These are phyloP conservation scores for Dentipellis sp. DNA, from an alignment of 768 basidiomycete genomes.

Conservation along the genomic window DNA sequence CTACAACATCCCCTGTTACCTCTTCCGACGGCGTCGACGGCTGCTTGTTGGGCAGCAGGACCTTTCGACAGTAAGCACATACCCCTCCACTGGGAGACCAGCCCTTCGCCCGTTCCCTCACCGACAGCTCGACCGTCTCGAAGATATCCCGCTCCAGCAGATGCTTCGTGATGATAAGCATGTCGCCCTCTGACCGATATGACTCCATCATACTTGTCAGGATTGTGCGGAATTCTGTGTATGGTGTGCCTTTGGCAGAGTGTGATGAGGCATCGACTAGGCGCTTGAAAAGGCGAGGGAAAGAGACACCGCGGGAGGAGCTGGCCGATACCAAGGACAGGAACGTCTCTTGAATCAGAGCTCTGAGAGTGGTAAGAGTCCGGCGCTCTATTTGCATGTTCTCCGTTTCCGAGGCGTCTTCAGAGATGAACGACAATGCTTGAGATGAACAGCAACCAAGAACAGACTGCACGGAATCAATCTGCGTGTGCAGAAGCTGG, in stretches of 20 bases:
- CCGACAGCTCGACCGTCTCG: slow-evolving; percentile 52
- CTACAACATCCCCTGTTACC: background rate
- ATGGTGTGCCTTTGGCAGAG: slow-evolving; percentile 47
- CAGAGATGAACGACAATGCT: slow-evolving; percentile 3
- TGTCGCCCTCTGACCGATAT: slow-evolving; percentile 86
- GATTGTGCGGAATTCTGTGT: slow-evolving; percentile 87
- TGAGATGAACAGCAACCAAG: slow-evolving; percentile 31
- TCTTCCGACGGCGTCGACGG: background rate
- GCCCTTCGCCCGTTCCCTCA: slow-evolving; percentile 48
- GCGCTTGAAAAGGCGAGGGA: slow-evolving; percentile 87
- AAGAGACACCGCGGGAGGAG: slow-evolving; percentile 53
- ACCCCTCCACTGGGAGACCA: slow-evolving; percentile 44
- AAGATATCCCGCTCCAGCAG: slow-evolving; percentile 79
- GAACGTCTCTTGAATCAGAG: slow-evolving; percentile 80
- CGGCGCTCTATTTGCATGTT: slow-evolving; percentile 18
- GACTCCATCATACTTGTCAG: slow-evolving; percentile 94
- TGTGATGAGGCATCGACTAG: slow-evolving; percentile 67
- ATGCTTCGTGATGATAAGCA: slow-evolving; percentile 76
- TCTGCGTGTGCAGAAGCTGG: slow-evolving; percentile 71
- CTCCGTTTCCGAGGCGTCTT: slow-evolving; percentile 13
- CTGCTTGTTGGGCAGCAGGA: slow-evolving; percentile 24
- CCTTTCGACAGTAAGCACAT: slow-evolving; percentile 46
- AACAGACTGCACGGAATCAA: slow-evolving; percentile 67
- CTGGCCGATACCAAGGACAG: slow-evolving; percentile 76
- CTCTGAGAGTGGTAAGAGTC: slow-evolving; percentile 47